Evolutionary conservation across 208 protist species (phyloP), one percentile per base, ranked within the genome.

Genomic region (Acanthamoeba lugdunensis): DNA sequence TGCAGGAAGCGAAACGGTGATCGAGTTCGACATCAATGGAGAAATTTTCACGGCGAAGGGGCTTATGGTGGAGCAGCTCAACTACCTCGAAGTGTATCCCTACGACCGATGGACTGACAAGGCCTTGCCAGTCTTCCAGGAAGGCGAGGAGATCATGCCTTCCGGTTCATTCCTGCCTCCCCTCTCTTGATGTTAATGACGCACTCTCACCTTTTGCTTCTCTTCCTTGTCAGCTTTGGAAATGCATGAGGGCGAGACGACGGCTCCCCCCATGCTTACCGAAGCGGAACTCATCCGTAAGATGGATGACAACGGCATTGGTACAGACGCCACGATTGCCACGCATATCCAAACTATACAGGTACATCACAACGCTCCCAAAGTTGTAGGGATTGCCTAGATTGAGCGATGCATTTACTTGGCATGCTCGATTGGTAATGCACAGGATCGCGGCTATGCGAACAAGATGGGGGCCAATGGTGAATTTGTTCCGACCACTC

Each of bases 271-370:
- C n/a, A 97, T 99, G 61, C 94, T 99, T 13, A 98, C 98, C 2
- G 99, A 99, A 96, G 87, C 98, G 0, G 98, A 99, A 37, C 95
- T 99, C 16, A 99, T 99, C 56, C 95, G 96, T 1, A 82, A 98
- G 14, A 99, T 99, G 99, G 98, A 99, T 84, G 97, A 97, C 90
- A 96, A 99, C 93, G 97, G 98, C 52, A 99, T 99, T 87, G 99
- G 99, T 50, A 99, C 99, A 3, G 99, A 99, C 96, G 99, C 99
- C 4, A 99, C 99, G 21, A 99, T 99, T 93, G 98, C 98, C 4
- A 96, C 98, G 94, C 99, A 99, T 95, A 99, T 99, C 45, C 96
- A 98, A 93, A 99, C 61, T 5, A 92, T 92, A n/a, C 88, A 92
- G 73, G 73, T 81, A 81, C 28, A 41, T 41, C n/a, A 63, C 23